Evolutionary conservation across 2,329 filamentous ascomycete species (phyloP).

Genomic region (Daldinia eschscholtzii): DNA sequence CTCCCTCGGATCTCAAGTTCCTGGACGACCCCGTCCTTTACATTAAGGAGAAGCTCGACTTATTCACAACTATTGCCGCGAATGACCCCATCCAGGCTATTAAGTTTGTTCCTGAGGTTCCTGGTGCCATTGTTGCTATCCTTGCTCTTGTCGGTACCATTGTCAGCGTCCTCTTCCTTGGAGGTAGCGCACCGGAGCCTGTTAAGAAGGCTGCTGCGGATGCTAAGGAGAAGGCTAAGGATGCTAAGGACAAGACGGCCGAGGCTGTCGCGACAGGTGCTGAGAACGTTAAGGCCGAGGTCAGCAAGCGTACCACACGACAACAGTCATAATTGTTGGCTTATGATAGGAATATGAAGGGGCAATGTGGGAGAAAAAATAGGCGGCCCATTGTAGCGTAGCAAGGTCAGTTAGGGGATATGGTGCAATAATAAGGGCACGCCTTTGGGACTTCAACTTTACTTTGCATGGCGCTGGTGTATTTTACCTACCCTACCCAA

Average conservation of each 20-base stretch:
- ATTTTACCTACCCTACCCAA: conserved; percentile 44
- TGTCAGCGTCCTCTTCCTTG: conserved; percentile 74
- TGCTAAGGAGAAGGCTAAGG: conserved; percentile 77
- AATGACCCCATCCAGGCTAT: conserved; percentile 85
- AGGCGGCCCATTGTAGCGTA: conserved; percentile 31
- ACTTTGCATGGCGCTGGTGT: conserved; percentile 50
- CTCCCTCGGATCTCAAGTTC: conserved; percentile 85
- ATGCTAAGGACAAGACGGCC: conserved; percentile 79
- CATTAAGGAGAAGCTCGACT: conserved; percentile 91
- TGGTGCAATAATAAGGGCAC: conserved; percentile 42
- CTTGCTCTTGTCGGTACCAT: conserved; percentile 78
- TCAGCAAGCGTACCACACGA: conserved; percentile 70
- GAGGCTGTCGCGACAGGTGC: conserved; percentile 71
- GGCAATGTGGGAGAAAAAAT: conserved; percentile 31
- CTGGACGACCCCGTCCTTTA: conserved; percentile 88
- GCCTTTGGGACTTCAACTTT: conserved; percentile 44
- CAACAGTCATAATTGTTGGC: conserved; percentile 63
- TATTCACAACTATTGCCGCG: conserved; percentile 87
- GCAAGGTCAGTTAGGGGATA: conserved; percentile 35
- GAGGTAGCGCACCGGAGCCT: conserved; percentile 74
- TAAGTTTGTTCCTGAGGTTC: conserved; percentile 92
- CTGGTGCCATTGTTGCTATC: conserved; percentile 80
- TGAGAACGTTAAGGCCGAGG: conserved; percentile 82
- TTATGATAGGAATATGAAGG: conserved; percentile 13
- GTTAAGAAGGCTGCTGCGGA: conserved; percentile 78